A percentile compares a stretch with the other conserved stretches of the same genome.
These are phyloP conservation scores for Pichia pseudocactophila DNA, from an alignment of 805 yeast genomes.

Conservation along the genomic window DNA sequence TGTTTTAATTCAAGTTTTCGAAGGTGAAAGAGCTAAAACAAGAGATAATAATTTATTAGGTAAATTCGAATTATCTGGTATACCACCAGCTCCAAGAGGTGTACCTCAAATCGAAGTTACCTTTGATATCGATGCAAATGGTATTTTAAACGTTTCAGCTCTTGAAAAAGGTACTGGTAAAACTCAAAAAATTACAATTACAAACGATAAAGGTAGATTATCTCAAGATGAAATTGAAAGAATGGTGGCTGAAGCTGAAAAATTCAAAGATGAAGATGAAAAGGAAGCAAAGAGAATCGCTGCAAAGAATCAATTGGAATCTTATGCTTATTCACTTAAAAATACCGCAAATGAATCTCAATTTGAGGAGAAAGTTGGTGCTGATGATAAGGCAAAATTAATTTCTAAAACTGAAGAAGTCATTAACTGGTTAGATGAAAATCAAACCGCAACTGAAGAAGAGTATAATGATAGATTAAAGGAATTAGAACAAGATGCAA, in stretches of 20 bases:
- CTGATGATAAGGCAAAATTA: constrained; percentile 46
- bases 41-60: constrained; percentile 95
- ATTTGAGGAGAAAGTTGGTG: constrained; percentile 33
- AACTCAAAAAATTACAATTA: constrained; percentile 92
- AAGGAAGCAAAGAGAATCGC: constrained; percentile 97
- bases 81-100: constrained; percentile 99
- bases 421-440: constrained; percentile 84
- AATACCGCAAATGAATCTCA: constrained; percentile 97
- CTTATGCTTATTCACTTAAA: constrained; percentile 94
- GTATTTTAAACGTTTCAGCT: constrained; percentile 93
- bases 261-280: constrained; percentile 94
- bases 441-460: constrained; percentile 87
- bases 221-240: constrained; percentile 96
- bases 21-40: constrained; percentile 97
- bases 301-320: constrained; percentile 98
- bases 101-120: constrained; percentile 97
- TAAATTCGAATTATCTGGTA: constrained; percentile 92
- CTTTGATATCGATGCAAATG: constrained; percentile 94
- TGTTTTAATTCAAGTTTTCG: constrained; percentile 93
- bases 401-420: constrained; percentile 69
- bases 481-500: constrained; percentile 90
- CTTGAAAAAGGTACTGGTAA: constrained; percentile 98
- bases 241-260: constrained; percentile 97
- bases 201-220: constrained; percentile 97
- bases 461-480: constrained; percentile 90